phyloP scores from a whole-genome alignment of 164 flowering plant genomes.

The Pachysandra terminalis region DNA sequence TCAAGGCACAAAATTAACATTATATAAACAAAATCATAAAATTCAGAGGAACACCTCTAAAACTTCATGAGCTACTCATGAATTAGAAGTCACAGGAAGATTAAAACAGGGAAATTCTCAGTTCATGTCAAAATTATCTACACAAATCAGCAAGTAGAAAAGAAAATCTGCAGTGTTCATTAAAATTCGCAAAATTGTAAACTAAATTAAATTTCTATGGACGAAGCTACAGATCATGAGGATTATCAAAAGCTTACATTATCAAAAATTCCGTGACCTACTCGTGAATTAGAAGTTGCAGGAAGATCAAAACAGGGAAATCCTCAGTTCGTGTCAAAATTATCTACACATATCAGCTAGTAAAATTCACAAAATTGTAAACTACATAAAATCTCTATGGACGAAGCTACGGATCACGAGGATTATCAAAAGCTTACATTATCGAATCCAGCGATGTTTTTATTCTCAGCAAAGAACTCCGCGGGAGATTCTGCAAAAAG shows the following conservation, averaged over 20 bases:
- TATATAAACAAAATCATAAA: neutral
- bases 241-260: constrained; percentile 47
- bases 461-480: constrained; percentile 96
- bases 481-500: constrained; percentile 93
- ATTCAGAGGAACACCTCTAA: too few species aligned
- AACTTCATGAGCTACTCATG: too few species aligned
- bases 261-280: too few species aligned
- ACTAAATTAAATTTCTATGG: neutral
- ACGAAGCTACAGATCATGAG: neutral
- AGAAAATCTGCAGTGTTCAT: too few species aligned
- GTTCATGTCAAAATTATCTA: neutral
- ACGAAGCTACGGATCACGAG: neutral
- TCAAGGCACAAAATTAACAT: neutral
- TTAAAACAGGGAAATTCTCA: neutral
- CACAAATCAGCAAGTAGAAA: too few species aligned
- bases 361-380: neutral
- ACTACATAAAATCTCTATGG: neutral
- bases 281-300: too few species aligned
- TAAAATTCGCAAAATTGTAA: neutral
- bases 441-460: constrained; percentile 95
- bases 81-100: neutral
- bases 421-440: constrained; percentile 47
- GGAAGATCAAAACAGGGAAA: too few species aligned
- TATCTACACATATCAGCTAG: too few species aligned
- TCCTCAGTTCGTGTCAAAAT: too few species aligned